phyloP scores from a whole-genome alignment of 1,284 basidiomycete genomes.

The Rhodotorula sp. region DNA sequence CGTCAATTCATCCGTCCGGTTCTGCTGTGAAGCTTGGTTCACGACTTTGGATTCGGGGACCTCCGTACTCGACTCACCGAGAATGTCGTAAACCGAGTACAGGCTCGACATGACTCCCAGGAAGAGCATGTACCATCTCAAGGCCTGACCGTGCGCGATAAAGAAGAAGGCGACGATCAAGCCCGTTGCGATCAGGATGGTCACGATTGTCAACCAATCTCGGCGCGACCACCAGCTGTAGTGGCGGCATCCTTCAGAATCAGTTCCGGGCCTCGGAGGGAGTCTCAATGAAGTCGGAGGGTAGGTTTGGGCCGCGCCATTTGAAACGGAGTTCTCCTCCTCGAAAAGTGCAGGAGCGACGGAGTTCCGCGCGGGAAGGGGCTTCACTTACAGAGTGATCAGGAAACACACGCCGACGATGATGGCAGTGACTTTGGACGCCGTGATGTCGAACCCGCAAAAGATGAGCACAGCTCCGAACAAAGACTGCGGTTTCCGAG shows the following conservation, averaged over 20 bases:
- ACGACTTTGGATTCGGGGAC: background rate
- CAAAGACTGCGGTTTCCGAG: constrained; percentile 54
- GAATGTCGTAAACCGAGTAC: constrained; percentile 74
- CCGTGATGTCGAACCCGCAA: constrained; percentile 87
- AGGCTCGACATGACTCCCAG: constrained; percentile 93
- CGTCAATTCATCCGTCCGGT: background rate
- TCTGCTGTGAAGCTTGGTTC: background rate
- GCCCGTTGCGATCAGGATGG: constrained; percentile 48
- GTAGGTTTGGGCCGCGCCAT: no score
- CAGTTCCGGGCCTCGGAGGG: background rate
- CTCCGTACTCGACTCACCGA: background rate
- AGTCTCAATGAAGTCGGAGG: no score
- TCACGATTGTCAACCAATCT: constrained; percentile 45
- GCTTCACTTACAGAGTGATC: constrained; percentile 79
- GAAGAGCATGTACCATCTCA: constrained; percentile 69
- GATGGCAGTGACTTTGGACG: constrained; percentile 82
- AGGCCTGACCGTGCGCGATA: constrained; percentile 65
- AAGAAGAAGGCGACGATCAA: constrained; percentile 80
- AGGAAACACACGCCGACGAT: constrained; percentile 82
- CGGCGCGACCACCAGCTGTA: background rate
- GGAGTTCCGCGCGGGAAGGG: constrained; percentile 13
- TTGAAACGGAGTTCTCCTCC: background rate
- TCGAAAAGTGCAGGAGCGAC: constrained; percentile 72
- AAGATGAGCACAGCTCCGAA: constrained; percentile 87
- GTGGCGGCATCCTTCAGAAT: background rate